Percentiles rank a stretch among this genome's conserved stretches.
Conservation (phyloP, 805 yeast genomes). For the Candida golubevii region DNA sequence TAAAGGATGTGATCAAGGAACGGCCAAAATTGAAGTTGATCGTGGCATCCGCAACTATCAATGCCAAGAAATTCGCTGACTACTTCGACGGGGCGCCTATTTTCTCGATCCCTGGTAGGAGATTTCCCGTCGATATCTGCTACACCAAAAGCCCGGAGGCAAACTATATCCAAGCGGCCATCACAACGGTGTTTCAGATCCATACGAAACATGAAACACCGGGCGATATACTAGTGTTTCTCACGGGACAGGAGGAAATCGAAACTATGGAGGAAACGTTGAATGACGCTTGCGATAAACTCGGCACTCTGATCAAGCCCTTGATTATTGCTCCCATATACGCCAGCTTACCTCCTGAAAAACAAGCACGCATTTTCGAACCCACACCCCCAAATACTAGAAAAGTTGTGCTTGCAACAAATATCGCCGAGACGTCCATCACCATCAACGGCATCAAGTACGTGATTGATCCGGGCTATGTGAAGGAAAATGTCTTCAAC, state of each 20-base stretch:
- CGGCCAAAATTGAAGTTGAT: slow-evolving; percentile 71
- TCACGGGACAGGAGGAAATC: slow-evolving; percentile 96
- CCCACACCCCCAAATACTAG: slow-evolving; percentile 77
- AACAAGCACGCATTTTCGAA: slow-evolving; percentile 77
- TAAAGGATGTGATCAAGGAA: slow-evolving; percentile 61
- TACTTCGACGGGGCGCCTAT: slow-evolving; percentile 85
- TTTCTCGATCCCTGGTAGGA: slow-evolving; percentile 84
- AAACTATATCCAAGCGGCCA: slow-evolving; percentile 84
- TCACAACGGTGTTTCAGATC: slow-evolving; percentile 82
- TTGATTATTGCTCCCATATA: slow-evolving; percentile 82
- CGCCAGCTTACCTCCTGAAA: slow-evolving; percentile 83
- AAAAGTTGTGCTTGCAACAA: slow-evolving; percentile 90
- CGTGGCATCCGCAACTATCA: slow-evolving; percentile 92
- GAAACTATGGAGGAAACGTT: slow-evolving; percentile 74
- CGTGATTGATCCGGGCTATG: slow-evolving; percentile 45
- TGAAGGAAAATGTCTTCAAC: slow-evolving; percentile 41
- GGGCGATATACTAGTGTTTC: slow-evolving; percentile 85
- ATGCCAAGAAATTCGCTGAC: slow-evolving; percentile 78
- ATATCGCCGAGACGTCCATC: slow-evolving; percentile 62
- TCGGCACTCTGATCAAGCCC: slow-evolving; percentile 58
- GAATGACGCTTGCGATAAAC: slow-evolving; percentile 55
- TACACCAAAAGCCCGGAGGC: slow-evolving; percentile 87
- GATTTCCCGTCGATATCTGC: slow-evolving; percentile 85
- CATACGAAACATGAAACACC: slow-evolving; percentile 61
- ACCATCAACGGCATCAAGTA: slow-evolving; percentile 41